Evolutionary conservation across 805 yeast genomes (phyloP), one percentile per base, ranked within the genome.

Genomic region (Cyberlindnera euphorbiiphila): DNA sequence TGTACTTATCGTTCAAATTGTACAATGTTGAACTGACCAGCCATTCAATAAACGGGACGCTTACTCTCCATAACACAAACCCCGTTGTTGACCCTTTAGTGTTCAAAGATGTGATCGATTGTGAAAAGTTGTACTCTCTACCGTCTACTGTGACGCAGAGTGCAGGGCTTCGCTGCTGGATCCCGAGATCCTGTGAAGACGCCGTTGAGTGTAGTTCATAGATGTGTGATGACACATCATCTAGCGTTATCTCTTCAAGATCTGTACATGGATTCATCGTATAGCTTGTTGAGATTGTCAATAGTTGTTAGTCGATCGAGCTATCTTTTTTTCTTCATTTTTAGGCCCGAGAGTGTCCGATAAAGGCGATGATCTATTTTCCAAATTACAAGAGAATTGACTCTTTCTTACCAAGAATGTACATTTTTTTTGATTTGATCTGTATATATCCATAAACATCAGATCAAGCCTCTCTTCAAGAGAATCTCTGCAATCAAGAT

Each of bases 401-500:
- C 4, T 12, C n/a, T 25, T 12, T 25, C n/a, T 6, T 16, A 16
- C 17, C 7, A 11, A 5, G 4, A 8, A 27, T 16, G 29, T 13
- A 11, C 13, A 21, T 18, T 12, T 13, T 13, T 6, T 5, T 5
- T 6, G 6, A 8, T 11, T 21, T 21, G 24, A 8, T 21, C 11
- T 8, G 8, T 21, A 21, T 11, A 9, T 27, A 8, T 19, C 11
- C 13, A 17, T 28, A 17, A 21, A 17, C 6, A 29, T 61, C 73
- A 88, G 46, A 91, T 72, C 49, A 86, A 64, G 43, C 76, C 72
- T 68, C 83, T 88, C 43, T 89, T 89, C 43, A 75, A 64, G 53
- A 93, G 72, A 38, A 88, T 71, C 69, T 93, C 98, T 36, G 95
- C 98, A 60, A 93, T 93, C 63, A 93, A 77, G 44, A 93, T 73